Base-by-base conservation (phyloP, 73 alveolate genomes). In the Blepharisma stoltei region DNA sequence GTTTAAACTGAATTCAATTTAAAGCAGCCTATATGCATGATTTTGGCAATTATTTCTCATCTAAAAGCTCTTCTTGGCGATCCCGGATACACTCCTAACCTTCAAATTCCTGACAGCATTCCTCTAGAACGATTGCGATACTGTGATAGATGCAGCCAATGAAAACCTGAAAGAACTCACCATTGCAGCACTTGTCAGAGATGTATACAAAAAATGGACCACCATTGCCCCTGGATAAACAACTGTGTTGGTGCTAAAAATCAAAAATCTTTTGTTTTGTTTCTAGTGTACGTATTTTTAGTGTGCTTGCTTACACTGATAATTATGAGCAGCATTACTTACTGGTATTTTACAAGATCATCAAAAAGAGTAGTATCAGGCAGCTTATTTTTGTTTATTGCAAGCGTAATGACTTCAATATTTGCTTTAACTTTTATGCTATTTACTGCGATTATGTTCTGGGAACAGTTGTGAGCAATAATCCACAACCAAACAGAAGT, bases 141-240 rank as follows among this genome's bases (percentile, higher is more conserved):
- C 41, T 90, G 97, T 80, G 65, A 45, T 49, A 70, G 68, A 71
- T 94, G 98, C 78, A 81, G 73, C 46, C 81, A 79, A 54, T 83
- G 90, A 87, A 86, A 92, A 75, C 97, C 97, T 0, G 88, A 81
- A 43, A 78, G 97, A 45, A 77, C 97, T 2, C 93, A 91, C 65
- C 97, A 91, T 65, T 91, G 97, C 60, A 77, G 91, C 21, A 86
- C 79, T 7, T 91, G 97, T 50, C 82, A 79, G 8, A 77, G 77
- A 7, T 91, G 97, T 70, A 83, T 81, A 3, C 54, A 70, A 9
- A 89, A 82, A 69, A 85, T 89, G 94, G 97, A 91, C 80, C 97
- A 91, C 67, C 97, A 91, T 46, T 91, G 97, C 75, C 97, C 97
- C 38, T 91, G 97, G 97, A 70, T 91, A 21, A 75, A 82, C 8